phyloP scores from a whole-genome alignment of 805 yeast genomes.

The Kodamaea leandrae region DNA sequence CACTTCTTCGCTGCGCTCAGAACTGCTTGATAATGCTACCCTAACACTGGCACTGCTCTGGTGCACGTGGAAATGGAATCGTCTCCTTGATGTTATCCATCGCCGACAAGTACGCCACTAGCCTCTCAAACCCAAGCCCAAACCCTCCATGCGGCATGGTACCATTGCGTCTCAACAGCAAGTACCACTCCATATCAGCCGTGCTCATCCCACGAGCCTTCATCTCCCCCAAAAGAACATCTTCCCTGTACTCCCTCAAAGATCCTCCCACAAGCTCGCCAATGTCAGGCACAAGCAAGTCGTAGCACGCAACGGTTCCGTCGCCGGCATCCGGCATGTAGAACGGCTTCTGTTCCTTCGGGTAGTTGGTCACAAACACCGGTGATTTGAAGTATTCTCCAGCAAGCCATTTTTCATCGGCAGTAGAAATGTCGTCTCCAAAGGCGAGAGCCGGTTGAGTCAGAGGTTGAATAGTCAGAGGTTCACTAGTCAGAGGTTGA shows the following conservation, averaged over 20 bases:
- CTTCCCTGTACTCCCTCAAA: constrained; percentile 71
- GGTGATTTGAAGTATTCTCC: constrained; percentile 66
- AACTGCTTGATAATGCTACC: no score
- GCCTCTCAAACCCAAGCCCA: constrained; percentile 91
- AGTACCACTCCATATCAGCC: constrained; percentile 74
- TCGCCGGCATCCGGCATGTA: constrained; percentile 65
- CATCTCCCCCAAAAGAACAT: constrained; percentile 49
- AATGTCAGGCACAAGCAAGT: constrained; percentile 81
- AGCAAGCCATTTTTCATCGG: constrained; percentile 90
- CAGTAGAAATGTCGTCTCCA: constrained; percentile 73
- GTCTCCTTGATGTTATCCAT: constrained; percentile 82
- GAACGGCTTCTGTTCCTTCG: constrained; percentile 75
- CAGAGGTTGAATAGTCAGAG: no score
- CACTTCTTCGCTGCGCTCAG: background rate
- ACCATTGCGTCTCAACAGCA: constrained; percentile 71
- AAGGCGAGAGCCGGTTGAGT: no score
- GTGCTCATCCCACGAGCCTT: constrained; percentile 52
- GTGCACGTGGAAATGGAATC: constrained; percentile 81
- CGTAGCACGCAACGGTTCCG: constrained; percentile 84
- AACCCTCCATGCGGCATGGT: constrained; percentile 94
- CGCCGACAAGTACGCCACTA: constrained; percentile 69
- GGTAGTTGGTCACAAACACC: constrained; percentile 88
- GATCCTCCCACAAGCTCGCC: constrained; percentile 97
- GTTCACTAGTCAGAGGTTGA: no score
- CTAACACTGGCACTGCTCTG: constrained; percentile 37